Evolutionary conservation across 2,329 filamentous ascomycete genomes (phyloP).

Genomic region (Cladosporium sp.): DNA sequence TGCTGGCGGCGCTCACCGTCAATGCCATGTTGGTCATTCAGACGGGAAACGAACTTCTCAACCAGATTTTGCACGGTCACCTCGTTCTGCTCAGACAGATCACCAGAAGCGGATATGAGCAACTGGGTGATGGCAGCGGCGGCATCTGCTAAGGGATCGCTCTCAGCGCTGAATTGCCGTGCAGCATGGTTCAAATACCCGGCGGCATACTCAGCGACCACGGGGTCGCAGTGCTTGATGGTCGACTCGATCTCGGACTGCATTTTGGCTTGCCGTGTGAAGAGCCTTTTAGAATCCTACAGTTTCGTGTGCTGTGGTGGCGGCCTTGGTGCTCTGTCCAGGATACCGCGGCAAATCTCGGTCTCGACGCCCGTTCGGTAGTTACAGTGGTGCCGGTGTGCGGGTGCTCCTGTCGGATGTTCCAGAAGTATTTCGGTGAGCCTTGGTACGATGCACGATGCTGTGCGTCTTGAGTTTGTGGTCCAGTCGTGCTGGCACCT

Average conservation of each 20-base stretch:
- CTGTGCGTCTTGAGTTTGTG: constrained; percentile 4
- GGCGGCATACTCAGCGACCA: constrained; percentile 47
- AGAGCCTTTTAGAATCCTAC: too few relatives aligned
- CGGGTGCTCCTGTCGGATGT: constrained; percentile 3
- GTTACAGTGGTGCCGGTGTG: background rate
- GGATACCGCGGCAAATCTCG: constrained; percentile 3
- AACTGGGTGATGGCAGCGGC: constrained; percentile 81
- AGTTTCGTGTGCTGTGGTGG: constrained; percentile 4
- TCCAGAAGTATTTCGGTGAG: constrained; percentile 8
- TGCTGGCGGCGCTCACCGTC: constrained; percentile 64
- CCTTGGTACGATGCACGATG: constrained; percentile 6
- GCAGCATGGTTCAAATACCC: constrained; percentile 94
- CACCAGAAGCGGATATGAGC: constrained; percentile 87
- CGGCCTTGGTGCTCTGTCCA: constrained; percentile 2
- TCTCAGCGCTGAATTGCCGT: constrained; percentile 71
- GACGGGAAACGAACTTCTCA: constrained; percentile 80
- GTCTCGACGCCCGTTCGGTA: constrained; percentile 2
- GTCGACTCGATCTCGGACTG: constrained; percentile 35
- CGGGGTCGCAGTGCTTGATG: constrained; percentile 33
- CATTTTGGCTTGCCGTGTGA: constrained; percentile 22
- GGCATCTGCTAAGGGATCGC: constrained; percentile 79
- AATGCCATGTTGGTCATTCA: constrained; percentile 67
- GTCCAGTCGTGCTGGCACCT: background rate
- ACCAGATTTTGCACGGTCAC: constrained; percentile 78
- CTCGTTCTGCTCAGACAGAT: constrained; percentile 67